phyloP scores from a whole-genome alignment of 257 asterid genomes.

The Ajuga chamaepitys region DNA sequence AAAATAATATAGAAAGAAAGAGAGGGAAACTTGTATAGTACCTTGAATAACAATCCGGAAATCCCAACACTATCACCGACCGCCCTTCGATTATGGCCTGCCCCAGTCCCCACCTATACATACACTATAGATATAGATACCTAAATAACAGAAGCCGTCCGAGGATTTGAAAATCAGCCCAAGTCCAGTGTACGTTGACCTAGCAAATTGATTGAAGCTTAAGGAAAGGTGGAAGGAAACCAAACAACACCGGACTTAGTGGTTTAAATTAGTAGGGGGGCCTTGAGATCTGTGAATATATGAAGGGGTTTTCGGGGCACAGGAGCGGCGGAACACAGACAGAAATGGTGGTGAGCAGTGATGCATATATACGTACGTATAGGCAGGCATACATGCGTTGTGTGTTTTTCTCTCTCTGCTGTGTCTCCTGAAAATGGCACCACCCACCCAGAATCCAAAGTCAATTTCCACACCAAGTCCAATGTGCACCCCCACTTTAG shows the following conservation, averaged over 20 bases:
- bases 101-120: conserved; percentile 15
- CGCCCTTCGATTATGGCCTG: conserved; percentile 50
- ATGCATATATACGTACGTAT: not conserved
- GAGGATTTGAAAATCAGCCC: conserved; percentile 10
- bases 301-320: conserved; percentile 34
- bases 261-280: conserved; percentile 13
- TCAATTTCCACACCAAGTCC: conserved; percentile 39
- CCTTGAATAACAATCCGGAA: conserved; percentile 41
- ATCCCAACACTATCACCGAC: conserved; percentile 64
- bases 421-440: conserved; percentile 13
- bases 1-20: conserved; percentile 18
- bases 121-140: not conserved
- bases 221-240: conserved; percentile 37
- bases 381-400: not conserved
- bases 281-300: conserved; percentile 43
- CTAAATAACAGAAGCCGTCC: too few relatives aligned
- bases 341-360: conserved; percentile 24
- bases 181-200: conserved; percentile 50
- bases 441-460: conserved; percentile 17
- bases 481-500: conserved; percentile 25
- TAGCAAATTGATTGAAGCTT: conserved; percentile 23
- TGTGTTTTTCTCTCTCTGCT: not conserved
- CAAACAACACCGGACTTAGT: not conserved
- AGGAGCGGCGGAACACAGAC: conserved; percentile 57
- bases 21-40: conserved; percentile 13